phyloP scores from a whole-genome alignment of 495 filamentous ascomycete genomes.

The Oidiodendron maius region DNA sequence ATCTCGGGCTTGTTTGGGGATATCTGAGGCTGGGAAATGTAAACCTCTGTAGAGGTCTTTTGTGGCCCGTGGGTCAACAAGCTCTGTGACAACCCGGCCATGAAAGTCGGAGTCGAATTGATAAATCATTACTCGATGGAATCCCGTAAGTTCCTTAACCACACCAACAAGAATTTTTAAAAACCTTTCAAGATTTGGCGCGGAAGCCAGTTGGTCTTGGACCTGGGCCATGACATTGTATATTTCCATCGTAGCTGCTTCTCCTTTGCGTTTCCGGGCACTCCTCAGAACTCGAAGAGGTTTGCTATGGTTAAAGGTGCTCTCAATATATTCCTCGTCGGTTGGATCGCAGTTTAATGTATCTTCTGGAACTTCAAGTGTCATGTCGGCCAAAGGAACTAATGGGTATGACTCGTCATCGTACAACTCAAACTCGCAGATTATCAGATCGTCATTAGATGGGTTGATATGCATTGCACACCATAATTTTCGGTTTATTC shows the following conservation, averaged over 20 bases:
- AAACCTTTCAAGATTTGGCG: slow-evolving; percentile 60
- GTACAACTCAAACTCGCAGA: slow-evolving; percentile 91
- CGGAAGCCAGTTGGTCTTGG: slow-evolving; percentile 68
- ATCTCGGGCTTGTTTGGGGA: slow-evolving; percentile 79
- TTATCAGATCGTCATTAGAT: slow-evolving; percentile 60
- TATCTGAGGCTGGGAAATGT: slow-evolving; percentile 88
- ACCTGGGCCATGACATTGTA: slow-evolving; percentile 90
- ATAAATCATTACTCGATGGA: slow-evolving; percentile 91
- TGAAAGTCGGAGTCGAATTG: slow-evolving; percentile 84
- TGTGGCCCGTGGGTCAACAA: slow-evolving; percentile 74
- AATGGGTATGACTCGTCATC: slow-evolving; percentile 72
- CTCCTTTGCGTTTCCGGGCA: slow-evolving; percentile 69
- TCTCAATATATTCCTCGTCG: slow-evolving; percentile 64
- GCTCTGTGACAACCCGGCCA: slow-evolving; percentile 79
- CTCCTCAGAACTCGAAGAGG: slow-evolving; percentile 76
- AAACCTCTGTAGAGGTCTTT: slow-evolving; percentile 86
- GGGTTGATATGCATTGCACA: slow-evolving; percentile 77
- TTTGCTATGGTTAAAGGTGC: slow-evolving; percentile 65
- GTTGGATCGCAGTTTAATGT: slow-evolving; percentile 67
- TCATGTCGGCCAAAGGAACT: slow-evolving; percentile 47
- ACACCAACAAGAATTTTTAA: slow-evolving; percentile 71
- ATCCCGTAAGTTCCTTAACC: slow-evolving; percentile 84
- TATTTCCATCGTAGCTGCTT: slow-evolving; percentile 87
- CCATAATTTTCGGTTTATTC: slow-evolving; percentile 65
- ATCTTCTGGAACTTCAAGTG: slow-evolving; percentile 60